Evolutionary conservation across 345 rosid species (phyloP).

Genomic region (Cardamine occulta): DNA sequence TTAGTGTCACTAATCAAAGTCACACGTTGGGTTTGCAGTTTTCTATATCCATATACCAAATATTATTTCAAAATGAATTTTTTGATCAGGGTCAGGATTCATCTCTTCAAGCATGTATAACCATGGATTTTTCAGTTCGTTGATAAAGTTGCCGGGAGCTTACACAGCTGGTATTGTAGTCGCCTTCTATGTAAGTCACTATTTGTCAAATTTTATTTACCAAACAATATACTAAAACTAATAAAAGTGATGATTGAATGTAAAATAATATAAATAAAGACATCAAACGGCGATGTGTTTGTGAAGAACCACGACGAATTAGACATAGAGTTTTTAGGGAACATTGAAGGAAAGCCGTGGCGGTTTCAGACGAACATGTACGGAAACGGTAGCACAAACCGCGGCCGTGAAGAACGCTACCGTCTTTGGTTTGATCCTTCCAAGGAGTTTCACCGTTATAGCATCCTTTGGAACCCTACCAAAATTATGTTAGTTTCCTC

Average conservation of each 20-base stretch:
- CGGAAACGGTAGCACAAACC: conserved; percentile 81
- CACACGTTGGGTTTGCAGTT: not conserved
- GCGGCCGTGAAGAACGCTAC: conserved; percentile 92
- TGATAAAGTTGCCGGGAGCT: conserved; percentile 78
- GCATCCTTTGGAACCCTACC: conserved; percentile 80
- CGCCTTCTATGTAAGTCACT: conserved; percentile 74
- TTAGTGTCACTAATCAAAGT: conserved; percentile 8
- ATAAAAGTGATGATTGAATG: not conserved
- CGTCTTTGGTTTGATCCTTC: conserved; percentile 95
- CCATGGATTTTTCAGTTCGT: conserved; percentile 88
- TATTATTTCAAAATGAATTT: not conserved
- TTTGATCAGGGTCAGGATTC: conserved; percentile 77
- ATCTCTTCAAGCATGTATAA: conserved; percentile 78
- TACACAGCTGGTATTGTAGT: conserved; percentile 87
- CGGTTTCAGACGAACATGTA: conserved; percentile 91
- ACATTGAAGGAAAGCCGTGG: conserved; percentile 80
- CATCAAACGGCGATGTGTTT: conserved; percentile 82
- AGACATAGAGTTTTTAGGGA: conserved; percentile 94
- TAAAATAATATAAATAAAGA: conserved; percentile 46
- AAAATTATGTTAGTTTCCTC: conserved; percentile 68
- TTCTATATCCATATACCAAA: not conserved
- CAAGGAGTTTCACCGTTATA: conserved; percentile 79
- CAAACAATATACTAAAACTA: not conserved
- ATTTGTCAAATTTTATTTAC: not conserved
- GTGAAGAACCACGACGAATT: conserved; percentile 83